Conservation (phyloP, 2,329 filamentous ascomycete species). For the Sarocladium strictum region DNA sequence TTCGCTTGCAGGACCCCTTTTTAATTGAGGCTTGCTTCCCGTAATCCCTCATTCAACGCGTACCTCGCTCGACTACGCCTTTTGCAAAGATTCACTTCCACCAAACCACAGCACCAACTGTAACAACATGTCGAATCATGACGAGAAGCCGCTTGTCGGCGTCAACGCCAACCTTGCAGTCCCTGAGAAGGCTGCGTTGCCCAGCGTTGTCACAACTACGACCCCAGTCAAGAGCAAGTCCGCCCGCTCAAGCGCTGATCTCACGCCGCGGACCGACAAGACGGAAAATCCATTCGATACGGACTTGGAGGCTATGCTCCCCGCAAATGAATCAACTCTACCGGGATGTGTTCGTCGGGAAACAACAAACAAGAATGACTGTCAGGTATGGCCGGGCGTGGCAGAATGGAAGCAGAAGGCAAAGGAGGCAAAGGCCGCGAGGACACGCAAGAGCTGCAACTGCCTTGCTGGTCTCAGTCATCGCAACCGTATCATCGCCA, state of each 20-base stretch:
- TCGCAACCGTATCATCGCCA: slow-evolving; percentile 47
- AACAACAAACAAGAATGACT: slow-evolving; percentile 35
- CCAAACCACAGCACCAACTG: not conserved
- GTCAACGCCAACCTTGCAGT: slow-evolving; percentile 16
- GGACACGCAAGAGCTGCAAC: slow-evolving; percentile 39
- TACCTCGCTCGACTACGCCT: not conserved
- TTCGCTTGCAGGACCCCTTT: slow-evolving; percentile 5
- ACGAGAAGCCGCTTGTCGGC: slow-evolving; percentile 16
- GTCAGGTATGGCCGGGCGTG: slow-evolving; percentile 54
- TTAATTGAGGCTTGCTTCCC: not conserved
- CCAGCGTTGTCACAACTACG: slow-evolving; percentile 18
- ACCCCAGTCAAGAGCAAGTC: slow-evolving; percentile 17
- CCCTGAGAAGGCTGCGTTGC: slow-evolving; percentile 25
- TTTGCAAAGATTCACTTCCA: not conserved
- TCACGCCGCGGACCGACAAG: slow-evolving; percentile 37
- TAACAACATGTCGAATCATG: slow-evolving; percentile 21
- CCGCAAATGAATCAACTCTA: slow-evolving; percentile 16
- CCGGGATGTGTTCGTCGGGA: not conserved
- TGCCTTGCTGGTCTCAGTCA: slow-evolving; percentile 48
- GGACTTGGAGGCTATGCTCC: slow-evolving; percentile 50
- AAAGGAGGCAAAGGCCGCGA: slow-evolving; percentile 51
- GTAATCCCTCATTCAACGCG: not conserved
- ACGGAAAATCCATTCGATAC: slow-evolving; percentile 49
- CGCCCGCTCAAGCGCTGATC: slow-evolving; percentile 30
- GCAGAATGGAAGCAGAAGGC: slow-evolving; percentile 55